phyloP scores from a whole-genome alignment of 495 filamentous ascomycete species.

The Tetracladium marchalianum region DNA sequence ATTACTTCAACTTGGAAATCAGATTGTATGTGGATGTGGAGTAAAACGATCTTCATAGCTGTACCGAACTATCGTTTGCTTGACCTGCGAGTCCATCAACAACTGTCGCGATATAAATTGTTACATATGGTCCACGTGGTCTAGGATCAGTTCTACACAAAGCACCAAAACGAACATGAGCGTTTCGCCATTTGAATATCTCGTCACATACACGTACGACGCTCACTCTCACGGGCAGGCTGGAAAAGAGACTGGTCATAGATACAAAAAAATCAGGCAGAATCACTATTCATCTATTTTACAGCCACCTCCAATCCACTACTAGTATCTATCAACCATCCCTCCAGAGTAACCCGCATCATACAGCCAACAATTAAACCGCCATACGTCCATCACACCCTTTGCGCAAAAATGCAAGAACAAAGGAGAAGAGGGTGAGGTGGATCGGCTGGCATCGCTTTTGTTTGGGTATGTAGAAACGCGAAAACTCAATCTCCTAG shows the following conservation, averaged over 20 bases:
- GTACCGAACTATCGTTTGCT: no score
- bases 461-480: slow-evolving; percentile 1
- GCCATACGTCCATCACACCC: slow-evolving; percentile 4
- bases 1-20: no score
- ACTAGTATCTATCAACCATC: slow-evolving; percentile 16
- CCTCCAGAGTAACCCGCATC: not conserved
- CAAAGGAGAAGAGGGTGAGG: slow-evolving; percentile 13
- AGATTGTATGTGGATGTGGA: no score
- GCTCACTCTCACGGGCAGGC: not conserved
- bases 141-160: no score
- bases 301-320: slow-evolving; percentile 6
- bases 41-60: no score
- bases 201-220: no score
- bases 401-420: slow-evolving; percentile 8
- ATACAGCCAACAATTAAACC: not conserved
- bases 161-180: no score
- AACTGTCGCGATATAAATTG: no score
- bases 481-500: slow-evolving; percentile 5
- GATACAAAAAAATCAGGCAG: slow-evolving; percentile 6
- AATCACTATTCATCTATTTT: slow-evolving; percentile 20
- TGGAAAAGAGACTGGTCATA: not conserved
- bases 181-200: no score
- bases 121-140: no score
- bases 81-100: no score
- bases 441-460: not conserved